Evolutionary conservation across 2,329 filamentous ascomycete species (phyloP).

Genomic region (Penicillium sp.): DNA sequence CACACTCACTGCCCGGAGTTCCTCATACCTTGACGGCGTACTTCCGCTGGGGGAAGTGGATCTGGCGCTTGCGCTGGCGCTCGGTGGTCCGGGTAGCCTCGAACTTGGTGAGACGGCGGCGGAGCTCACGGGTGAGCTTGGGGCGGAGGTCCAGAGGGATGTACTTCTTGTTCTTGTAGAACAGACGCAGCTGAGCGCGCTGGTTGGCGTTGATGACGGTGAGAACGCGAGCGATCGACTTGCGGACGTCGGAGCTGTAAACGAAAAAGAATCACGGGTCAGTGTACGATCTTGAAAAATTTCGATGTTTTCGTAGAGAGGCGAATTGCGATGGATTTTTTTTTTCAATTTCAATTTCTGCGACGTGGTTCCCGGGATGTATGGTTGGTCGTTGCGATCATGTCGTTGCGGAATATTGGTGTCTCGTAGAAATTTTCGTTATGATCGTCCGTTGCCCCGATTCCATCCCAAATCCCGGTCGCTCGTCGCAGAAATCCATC

Average conservation of each 20-base stretch:
- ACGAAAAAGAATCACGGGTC: constrained; percentile 35
- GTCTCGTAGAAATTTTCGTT: constrained; percentile 13
- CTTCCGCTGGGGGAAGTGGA: constrained; percentile 98
- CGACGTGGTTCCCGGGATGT: constrained; percentile 11
- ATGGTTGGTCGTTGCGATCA: neutral
- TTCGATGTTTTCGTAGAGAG: neutral
- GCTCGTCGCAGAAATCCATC: constrained; percentile 21
- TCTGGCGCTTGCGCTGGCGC: constrained; percentile 95
- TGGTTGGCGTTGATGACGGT: constrained; percentile 99
- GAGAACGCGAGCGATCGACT: constrained; percentile 98
- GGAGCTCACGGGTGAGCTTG: constrained; percentile 98
- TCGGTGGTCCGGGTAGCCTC: constrained; percentile 83
- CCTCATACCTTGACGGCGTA: constrained; percentile 92
- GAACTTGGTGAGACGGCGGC: constrained; percentile 90
- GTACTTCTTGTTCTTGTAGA: constrained; percentile 99
- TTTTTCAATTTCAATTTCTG: constrained; percentile 17
- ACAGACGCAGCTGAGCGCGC: constrained; percentile 93
- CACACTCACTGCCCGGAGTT: neutral
- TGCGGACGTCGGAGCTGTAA: constrained; percentile 93
- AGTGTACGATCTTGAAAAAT: constrained; percentile 30
- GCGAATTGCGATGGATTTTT: neutral
- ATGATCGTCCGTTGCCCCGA: constrained; percentile 19
- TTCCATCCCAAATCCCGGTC: constrained; percentile 3
- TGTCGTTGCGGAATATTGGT: constrained; percentile 5
- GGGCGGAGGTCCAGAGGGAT: constrained; percentile 95